Conservation (phyloP, 2,329 filamentous ascomycete genomes). For the Colletotrichum endophyticum region DNA sequence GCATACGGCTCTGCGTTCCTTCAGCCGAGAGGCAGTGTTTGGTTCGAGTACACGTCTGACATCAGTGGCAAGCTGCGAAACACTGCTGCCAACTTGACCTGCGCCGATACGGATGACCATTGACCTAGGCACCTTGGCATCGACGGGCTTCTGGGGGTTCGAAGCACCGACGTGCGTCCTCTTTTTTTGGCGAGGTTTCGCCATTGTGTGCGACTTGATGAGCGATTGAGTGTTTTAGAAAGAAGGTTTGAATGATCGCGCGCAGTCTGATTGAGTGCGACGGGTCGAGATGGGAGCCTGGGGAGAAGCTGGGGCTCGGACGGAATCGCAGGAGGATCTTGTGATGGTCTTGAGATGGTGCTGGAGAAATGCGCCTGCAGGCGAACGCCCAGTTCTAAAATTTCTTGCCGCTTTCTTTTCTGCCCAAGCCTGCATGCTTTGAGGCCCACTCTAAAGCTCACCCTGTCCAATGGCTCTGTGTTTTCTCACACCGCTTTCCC, state of each 20-base stretch:
- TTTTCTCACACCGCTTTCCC: background rate
- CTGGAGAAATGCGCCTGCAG: background rate
- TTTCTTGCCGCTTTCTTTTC: background rate
- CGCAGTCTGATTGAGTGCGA: background rate
- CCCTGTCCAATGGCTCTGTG: background rate
- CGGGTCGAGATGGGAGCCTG: background rate
- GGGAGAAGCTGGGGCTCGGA: background rate
- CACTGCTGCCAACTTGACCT: slow-evolving; percentile 87
- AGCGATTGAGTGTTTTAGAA: slow-evolving; percentile 5
- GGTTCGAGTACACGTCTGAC: slow-evolving; percentile 95
- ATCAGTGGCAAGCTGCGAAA: slow-evolving; percentile 91
- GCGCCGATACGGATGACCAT: slow-evolving; percentile 99
- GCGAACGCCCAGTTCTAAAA: background rate
- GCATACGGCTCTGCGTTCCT: slow-evolving; percentile 76
- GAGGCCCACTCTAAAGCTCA: background rate
- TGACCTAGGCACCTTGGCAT: slow-evolving; percentile 78
- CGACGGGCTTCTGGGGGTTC: slow-evolving; percentile 59
- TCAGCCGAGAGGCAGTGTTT: slow-evolving; percentile 85
- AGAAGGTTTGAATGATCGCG: slow-evolving; percentile 1
- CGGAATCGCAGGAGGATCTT: background rate
- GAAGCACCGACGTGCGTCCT: slow-evolving; percentile 79
- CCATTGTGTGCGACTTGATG: slow-evolving; percentile 60
- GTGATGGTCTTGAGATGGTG: background rate
- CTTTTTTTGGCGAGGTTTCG: slow-evolving; percentile 83
- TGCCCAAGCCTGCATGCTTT: background rate